Evolutionary conservation across 2,329 filamentous ascomycete genomes (phyloP), one percentile per base, ranked within the genome.

Genomic region (Fusarium heterosporum): DNA sequence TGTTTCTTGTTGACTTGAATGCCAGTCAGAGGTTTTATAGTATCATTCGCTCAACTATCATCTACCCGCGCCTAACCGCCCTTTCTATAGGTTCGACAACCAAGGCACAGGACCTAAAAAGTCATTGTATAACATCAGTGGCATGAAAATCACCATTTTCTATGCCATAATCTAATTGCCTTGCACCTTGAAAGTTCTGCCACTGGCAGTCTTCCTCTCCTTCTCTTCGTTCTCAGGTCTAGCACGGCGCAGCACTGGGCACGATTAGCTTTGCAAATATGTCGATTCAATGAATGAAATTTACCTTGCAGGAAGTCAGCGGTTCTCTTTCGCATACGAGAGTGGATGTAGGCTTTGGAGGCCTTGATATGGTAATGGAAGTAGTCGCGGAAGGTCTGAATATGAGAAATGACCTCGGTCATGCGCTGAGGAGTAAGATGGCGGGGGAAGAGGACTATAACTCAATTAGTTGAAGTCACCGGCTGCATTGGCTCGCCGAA

Each of bases 281-380:
- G 17, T 2, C 5, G 14, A 11, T 13, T 19, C 8, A n/a, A n/a
- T n/a, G 12, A 10, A 28, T 8, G n/a, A 26, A 32, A 72, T 85
- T 77, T 83, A 95, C 93, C 93, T 87, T 99, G 96, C 58, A 99
- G 88, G 84, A 99, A 99, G 79, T 99, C 96, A 48, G 96, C 96
- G 11, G 96, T 99, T 78, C 96, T 89, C 84, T 95, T 93, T 77
- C 96, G 90, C 96, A 99, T 99, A 75, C 96, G 89, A 32, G 94
- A 96, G 85, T 99, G 96, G 70, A 99, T 99, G 76, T 97, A 99
- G 52, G 96, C 96, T 85, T 99, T 99, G 66, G 94, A 97, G 29
- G 96, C 96, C 83, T 99, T 99, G 82, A 99, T 99, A 81, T 99
- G 96, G 80, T 99, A 99, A 80, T 99, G 96, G 85, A 99, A 99